These are phyloP conservation scores for Cephalotrichum gorgonifer DNA, from an alignment of 2,329 filamentous ascomycete species.

Conservation along the genomic window DNA sequence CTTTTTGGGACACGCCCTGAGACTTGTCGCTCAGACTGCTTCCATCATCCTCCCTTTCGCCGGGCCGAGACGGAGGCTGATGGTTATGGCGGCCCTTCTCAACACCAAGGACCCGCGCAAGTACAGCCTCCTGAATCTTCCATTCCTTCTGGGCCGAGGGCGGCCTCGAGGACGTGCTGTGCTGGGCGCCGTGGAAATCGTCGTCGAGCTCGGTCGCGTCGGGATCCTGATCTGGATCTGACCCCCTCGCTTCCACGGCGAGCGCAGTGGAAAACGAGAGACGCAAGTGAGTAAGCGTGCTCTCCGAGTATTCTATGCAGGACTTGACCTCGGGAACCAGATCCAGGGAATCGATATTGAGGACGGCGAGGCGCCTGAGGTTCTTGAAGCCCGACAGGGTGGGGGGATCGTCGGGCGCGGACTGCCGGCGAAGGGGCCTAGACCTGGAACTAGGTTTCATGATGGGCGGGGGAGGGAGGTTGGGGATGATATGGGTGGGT, in stretches of 20 bases:
- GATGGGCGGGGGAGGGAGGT: slow-evolving; percentile 22
- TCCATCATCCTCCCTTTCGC: background rate
- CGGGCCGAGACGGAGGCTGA: background rate
- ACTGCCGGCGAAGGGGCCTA: slow-evolving; percentile 10
- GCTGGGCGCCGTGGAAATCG: slow-evolving; percentile 34
- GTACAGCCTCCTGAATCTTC: slow-evolving; percentile 41
- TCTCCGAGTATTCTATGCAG: slow-evolving; percentile 43
- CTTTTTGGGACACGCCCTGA: background rate
- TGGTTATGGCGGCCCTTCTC: slow-evolving; percentile 15
- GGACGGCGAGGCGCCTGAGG: slow-evolving; percentile 39
- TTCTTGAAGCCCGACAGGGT: slow-evolving; percentile 48
- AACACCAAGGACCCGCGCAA: slow-evolving; percentile 42
- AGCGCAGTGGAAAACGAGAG: slow-evolving; percentile 48
- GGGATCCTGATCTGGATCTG: slow-evolving; percentile 25
- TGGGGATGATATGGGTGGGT: slow-evolving; percentile 14
- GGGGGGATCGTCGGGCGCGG: slow-evolving; percentile 28
- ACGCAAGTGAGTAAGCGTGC: slow-evolving; percentile 42
- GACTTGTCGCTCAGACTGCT: background rate
- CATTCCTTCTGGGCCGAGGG: slow-evolving; percentile 38
- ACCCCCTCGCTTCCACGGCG: slow-evolving; percentile 28
- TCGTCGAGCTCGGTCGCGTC: slow-evolving; percentile 45
- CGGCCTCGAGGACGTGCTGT: slow-evolving; percentile 18
- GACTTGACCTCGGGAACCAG: slow-evolving; percentile 43
- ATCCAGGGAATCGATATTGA: slow-evolving; percentile 52
- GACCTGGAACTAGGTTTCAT: background rate